A percentile compares a stretch with the other conserved stretches of the same genome.
phyloP scores from a whole-genome alignment of 2,329 filamentous ascomycete species.

The Fusarium anthophilum region DNA sequence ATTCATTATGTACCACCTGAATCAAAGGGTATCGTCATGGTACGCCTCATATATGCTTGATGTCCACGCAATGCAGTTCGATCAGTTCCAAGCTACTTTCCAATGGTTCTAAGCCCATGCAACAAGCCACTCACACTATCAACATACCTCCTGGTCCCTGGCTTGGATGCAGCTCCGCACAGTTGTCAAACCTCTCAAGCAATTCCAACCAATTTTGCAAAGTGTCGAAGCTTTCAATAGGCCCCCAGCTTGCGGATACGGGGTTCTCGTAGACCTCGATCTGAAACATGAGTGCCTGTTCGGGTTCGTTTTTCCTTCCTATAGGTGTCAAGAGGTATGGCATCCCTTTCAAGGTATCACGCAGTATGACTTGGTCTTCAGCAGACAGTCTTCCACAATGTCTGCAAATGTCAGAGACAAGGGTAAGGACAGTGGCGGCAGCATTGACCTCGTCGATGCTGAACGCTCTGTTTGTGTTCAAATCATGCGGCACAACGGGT shows the following conservation, averaged over 20 bases:
- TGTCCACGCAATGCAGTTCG: conserved; percentile 11
- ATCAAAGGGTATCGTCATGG: conserved; percentile 25
- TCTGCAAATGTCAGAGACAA: conserved; percentile 5
- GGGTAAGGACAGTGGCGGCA: neutral
- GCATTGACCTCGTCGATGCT: neutral
- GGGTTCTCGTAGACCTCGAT: conserved; percentile 3
- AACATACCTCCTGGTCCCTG: neutral
- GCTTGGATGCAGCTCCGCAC: conserved; percentile 10
- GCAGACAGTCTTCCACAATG: neutral
- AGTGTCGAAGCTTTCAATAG: conserved; percentile 13
- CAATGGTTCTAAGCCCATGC: neutral
- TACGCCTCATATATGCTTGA: conserved; percentile 26
- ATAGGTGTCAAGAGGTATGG: conserved; percentile 18
- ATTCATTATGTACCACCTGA: conserved; percentile 14
- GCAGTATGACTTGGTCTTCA: neutral
- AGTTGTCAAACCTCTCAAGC: conserved; percentile 7
- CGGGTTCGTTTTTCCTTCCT: neutral
- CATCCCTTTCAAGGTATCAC: neutral
- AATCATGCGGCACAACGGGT: neutral
- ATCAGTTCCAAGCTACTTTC: neutral
- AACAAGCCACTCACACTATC: conserved; percentile 12
- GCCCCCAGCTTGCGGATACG: conserved; percentile 14
- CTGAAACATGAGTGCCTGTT: conserved; percentile 3
- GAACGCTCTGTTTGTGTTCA: neutral
- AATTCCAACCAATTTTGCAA: neutral